A percentile compares a stretch with the other conserved stretches of the same genome.
Evolutionary conservation across 2,329 filamentous ascomycete species (phyloP).

Genomic region (Sclerotinia sclerotiorum): DNA sequence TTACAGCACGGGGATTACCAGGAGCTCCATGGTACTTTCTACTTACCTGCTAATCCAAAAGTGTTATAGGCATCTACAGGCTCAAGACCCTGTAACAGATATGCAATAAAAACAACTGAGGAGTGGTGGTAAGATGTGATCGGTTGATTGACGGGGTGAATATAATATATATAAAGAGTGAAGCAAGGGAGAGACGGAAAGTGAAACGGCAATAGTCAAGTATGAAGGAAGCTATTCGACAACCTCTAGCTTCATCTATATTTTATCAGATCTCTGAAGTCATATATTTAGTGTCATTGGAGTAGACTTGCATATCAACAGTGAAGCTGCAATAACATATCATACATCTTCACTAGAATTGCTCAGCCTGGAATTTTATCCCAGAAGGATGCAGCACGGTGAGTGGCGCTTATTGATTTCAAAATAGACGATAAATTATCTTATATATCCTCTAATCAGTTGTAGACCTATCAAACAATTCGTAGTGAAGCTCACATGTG

Average conservation of each 20-base stretch:
- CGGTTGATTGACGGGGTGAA: background rate
- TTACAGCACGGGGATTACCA: no score
- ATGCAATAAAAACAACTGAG: background rate
- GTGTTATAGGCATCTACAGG: background rate
- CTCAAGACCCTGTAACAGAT: background rate
- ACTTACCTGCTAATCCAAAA: no score
- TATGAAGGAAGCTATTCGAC: background rate
- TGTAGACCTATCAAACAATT: background rate
- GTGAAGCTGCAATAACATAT: no score
- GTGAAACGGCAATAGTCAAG: background rate
- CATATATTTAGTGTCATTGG: background rate
- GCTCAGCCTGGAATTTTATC: no score
- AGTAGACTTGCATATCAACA: no score
- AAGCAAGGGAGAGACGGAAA: background rate
- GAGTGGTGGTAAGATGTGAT: background rate
- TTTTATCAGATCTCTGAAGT: background rate
- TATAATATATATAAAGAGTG: background rate
- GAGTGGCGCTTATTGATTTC: background rate
- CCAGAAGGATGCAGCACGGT: fast-evolving
- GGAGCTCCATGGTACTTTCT: no score
- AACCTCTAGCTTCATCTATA: background rate
- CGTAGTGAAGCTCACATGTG: background rate
- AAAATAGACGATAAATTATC: background rate
- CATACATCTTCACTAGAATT: no score
- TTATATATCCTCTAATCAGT: no score